Conservation (phyloP, 352 stramenopile species). For the Globisporangium solare region DNA sequence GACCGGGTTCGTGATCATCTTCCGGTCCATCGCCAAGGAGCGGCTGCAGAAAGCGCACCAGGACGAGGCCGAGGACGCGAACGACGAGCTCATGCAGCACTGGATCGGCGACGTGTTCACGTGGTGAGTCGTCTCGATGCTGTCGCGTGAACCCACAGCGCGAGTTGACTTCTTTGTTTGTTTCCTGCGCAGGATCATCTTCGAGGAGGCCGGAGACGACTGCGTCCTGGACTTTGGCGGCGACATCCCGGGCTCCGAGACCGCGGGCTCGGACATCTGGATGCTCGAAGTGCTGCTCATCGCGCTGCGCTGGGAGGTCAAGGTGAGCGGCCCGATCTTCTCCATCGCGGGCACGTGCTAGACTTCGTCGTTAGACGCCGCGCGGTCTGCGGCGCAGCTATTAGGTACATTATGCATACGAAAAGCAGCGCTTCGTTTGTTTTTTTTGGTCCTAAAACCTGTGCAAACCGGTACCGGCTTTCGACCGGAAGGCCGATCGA, state of each 20-base stretch:
- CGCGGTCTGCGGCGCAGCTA: too few species aligned
- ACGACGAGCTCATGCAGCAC: slow-evolving; percentile 6
- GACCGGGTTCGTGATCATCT: slow-evolving; percentile 36
- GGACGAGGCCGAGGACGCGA: slow-evolving; percentile 1
- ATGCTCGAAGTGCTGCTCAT: slow-evolving; percentile 63
- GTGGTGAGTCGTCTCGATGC: too few species aligned
- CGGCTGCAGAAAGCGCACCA: slow-evolving; percentile 5
- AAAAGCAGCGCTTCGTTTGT: too few species aligned
- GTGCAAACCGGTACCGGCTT: too few species aligned
- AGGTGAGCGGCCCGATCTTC: slow-evolving; percentile 38
- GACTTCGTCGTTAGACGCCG: too few species aligned
- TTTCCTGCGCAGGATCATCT: slow-evolving; percentile 48
- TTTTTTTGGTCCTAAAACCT: too few species aligned
- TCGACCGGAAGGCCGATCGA: too few species aligned
- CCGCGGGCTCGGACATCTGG: slow-evolving; percentile 40
- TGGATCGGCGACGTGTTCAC: slow-evolving; percentile 67
- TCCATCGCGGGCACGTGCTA: slow-evolving; percentile 3
- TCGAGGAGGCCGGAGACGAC: slow-evolving; percentile 25
- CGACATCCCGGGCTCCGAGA: slow-evolving; percentile 29
- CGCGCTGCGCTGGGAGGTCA: slow-evolving; percentile 48
- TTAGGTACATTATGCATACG: too few species aligned
- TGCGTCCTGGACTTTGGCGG: slow-evolving; percentile 51
- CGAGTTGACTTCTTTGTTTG: too few species aligned
- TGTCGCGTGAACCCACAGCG: too few species aligned
- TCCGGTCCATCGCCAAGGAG: slow-evolving; percentile 30